Evolutionary conservation across 176 grass and related monocot species (phyloP), one percentile per base, ranked within the genome.

Genomic region (Pontederia crassipes): DNA sequence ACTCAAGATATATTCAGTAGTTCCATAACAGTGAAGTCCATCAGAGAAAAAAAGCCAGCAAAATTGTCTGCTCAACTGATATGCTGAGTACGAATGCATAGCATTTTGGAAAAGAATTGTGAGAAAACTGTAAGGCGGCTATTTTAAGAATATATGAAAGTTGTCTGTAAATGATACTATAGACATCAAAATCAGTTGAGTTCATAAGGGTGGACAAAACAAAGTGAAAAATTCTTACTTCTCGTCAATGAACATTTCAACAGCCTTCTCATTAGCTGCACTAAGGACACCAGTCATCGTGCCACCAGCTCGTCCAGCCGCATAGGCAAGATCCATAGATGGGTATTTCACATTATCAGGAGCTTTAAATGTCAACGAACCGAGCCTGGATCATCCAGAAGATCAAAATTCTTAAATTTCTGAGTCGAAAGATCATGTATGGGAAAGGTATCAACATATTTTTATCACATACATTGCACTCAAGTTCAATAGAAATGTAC

Each of bases 201-300:
- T 68, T 52, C 15, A 72, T 65, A n/a, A 77, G 48, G 74, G 60
- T n/a, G 65, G 63, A 52, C 49, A 60, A 59, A 49, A 70, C 35
- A 45, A 14, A 45, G 48, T 58, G 48, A 75, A 62, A 48, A 59
- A 58, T 52, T 48, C 60, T 55, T 89, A 98, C 93, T 89, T 88
- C 80, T 92, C 93, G 32, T 78, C 74, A 10, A 98, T 92, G 79
- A 98, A 98, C 74, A 98, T 74, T 64, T 98, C 93, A 53, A 98
- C 93, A 5, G 93, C 93, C 81, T 98, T 98, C 77, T 98, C 93
- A 48, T 98, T 92, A 64, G 93, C 93, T 48, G 93, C 93, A 18
- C 93, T 98, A 56, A 98, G 77, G 75, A 98, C 93, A 83, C 93
- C 88, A 15, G 93, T 92, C 93, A 98, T 98, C n/a, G 93, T 98